Percentiles rank a stretch among this genome's conserved stretches.
Evolutionary conservation across 441 rosid genomes (phyloP).

Genomic region (Adansonia rubrostipa): DNA sequence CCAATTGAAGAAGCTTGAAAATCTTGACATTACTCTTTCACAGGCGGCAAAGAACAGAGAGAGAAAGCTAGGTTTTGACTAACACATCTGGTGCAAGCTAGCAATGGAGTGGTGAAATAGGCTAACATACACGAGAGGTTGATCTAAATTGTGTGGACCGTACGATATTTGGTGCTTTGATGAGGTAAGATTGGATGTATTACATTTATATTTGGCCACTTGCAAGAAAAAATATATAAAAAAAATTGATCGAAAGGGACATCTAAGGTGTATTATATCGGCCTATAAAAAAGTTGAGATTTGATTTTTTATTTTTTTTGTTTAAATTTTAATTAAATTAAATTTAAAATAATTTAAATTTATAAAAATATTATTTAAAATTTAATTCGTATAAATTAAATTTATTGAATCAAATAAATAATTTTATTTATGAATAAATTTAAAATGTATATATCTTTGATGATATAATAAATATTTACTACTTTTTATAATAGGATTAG

Average conservation of each 20-base stretch:
- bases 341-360: too few species aligned
- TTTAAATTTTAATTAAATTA: too few species aligned
- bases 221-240: not conserved
- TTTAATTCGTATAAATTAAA: too few species aligned
- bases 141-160: constrained; percentile 17
- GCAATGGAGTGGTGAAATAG: not conserved
- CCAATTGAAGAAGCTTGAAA: constrained; percentile 12
- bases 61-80: constrained; percentile 21
- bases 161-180: constrained; percentile 16
- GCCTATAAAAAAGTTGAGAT: too few species aligned
- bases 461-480: too few species aligned
- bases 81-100: constrained; percentile 7
- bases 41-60: constrained; percentile 15
- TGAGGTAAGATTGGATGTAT: not conserved
- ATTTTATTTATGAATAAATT: too few species aligned
- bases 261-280: not conserved
- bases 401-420: too few species aligned
- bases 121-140: constrained; percentile 5
- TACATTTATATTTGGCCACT: not conserved
- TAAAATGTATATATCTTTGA: too few species aligned
- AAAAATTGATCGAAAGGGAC: not conserved
- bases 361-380: too few species aligned
- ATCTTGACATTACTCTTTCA: constrained; percentile 4
- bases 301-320: too few species aligned
- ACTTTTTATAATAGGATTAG: too few species aligned